Evolutionary conservation across 2,329 filamentous ascomycete genomes (phyloP).

Genomic region (Zopfia rhizophila): DNA sequence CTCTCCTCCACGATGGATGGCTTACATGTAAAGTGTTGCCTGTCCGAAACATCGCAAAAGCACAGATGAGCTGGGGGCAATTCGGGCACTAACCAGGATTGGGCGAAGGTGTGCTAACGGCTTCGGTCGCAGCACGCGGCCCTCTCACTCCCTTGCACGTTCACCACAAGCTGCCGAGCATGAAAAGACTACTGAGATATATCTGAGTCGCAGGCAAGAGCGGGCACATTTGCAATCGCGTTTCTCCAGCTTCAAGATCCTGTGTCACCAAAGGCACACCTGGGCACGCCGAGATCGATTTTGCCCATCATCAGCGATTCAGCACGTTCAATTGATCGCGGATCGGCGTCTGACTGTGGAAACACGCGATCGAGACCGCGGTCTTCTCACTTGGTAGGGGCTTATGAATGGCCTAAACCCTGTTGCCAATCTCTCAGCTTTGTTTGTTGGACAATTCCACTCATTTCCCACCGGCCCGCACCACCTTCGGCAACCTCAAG

Average conservation of each 20-base stretch:
- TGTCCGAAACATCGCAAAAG: neutral
- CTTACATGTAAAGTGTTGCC: neutral
- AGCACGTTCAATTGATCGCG: too few relatives aligned
- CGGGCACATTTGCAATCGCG: neutral
- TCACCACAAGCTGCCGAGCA: neutral
- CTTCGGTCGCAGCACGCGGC: neutral
- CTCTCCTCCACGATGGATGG: neutral
- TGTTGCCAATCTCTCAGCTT: conserved; percentile 10
- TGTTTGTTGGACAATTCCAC: too few relatives aligned
- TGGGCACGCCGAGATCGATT: too few relatives aligned
- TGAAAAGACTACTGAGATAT: neutral
- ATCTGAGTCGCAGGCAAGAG: conserved; percentile 12
- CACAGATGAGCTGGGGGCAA: neutral
- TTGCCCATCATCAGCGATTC: too few relatives aligned
- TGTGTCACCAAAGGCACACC: neutral
- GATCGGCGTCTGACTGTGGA: too few relatives aligned
- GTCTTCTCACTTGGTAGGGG: conserved; percentile 2
- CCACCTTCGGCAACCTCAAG: too few relatives aligned
- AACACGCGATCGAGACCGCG: conserved; percentile 17
- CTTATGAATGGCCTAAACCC: conserved; percentile 1
- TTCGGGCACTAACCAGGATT: neutral
- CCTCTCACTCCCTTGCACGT: too few relatives aligned
- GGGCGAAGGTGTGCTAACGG: neutral
- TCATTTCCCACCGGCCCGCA: neutral
- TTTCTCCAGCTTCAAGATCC: neutral